Percentiles rank a stretch among this genome's conserved stretches.
Evolutionary conservation across 768 basidiomycete genomes (phyloP).

Genomic region (Pulveroboletus frians): DNA sequence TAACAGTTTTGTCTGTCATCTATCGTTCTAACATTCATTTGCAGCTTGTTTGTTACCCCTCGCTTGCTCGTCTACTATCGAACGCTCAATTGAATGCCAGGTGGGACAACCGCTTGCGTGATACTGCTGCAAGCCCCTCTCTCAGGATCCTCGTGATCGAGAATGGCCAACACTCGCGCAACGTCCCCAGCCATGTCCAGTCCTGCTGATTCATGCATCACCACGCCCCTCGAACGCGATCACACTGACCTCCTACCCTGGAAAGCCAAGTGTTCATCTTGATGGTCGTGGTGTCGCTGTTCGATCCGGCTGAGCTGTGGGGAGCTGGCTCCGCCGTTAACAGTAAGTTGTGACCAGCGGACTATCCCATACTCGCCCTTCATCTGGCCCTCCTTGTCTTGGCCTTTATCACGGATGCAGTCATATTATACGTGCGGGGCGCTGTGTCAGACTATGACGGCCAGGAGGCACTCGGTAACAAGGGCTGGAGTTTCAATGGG

Average conservation of each 20-base stretch:
- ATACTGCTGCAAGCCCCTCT: slow-evolving; percentile 44
- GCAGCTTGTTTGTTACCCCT: background rate
- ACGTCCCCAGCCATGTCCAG: slow-evolving; percentile 45
- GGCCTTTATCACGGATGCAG: slow-evolving; percentile 10
- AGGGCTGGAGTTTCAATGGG: slow-evolving; percentile 56
- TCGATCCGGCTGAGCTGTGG: slow-evolving; percentile 46
- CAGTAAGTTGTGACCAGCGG: slow-evolving; percentile 32
- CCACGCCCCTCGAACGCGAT: slow-evolving; percentile 32
- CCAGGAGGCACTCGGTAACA: slow-evolving; percentile 48
- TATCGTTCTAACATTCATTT: background rate
- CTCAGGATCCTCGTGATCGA: slow-evolving; percentile 60
- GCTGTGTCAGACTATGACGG: slow-evolving; percentile 62
- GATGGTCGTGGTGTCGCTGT: slow-evolving; percentile 43
- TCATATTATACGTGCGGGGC: slow-evolving; percentile 53
- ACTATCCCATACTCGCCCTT: no score
- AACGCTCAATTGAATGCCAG: slow-evolving; percentile 10
- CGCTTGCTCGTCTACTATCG: no score
- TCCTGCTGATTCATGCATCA: slow-evolving; percentile 49
- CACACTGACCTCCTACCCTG: slow-evolving; percentile 40
- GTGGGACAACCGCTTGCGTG: slow-evolving; percentile 54
- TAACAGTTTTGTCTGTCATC: background rate
- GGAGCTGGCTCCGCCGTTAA: slow-evolving; percentile 64
- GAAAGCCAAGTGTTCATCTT: slow-evolving; percentile 38
- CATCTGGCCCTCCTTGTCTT: background rate
- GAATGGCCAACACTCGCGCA: slow-evolving; percentile 47